Percentiles rank a stretch among this genome's conserved stretches.
phyloP scores from a whole-genome alignment of 805 yeast species.

The Isabelozyma pseudorhagii region DNA sequence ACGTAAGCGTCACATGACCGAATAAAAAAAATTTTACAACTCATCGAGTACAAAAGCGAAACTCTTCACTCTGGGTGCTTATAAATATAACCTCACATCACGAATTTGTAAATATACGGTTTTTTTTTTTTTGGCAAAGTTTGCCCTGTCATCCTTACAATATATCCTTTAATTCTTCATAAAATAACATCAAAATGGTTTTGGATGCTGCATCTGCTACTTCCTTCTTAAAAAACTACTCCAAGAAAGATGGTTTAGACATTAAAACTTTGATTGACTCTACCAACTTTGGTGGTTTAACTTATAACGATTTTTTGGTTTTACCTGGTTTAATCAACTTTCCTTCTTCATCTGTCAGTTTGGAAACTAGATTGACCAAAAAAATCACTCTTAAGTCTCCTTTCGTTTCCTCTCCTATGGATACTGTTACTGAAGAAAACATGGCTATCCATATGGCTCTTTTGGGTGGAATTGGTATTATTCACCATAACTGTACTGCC shows the following conservation, averaged over 20 bases:
- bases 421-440: constrained; percentile 94
- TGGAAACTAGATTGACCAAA: constrained; percentile 88
- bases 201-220: constrained; percentile 58
- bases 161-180: background rate
- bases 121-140: constrained; percentile 42
- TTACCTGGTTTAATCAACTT: constrained; percentile 93
- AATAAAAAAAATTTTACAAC: background rate
- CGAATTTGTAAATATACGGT: background rate
- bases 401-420: constrained; percentile 98
- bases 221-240: constrained; percentile 61
- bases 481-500: constrained; percentile 94
- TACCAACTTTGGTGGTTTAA: constrained; percentile 86
- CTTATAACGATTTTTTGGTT: constrained; percentile 93
- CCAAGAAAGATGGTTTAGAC: constrained; percentile 79
- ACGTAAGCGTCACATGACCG: background rate
- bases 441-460: constrained; percentile 99
- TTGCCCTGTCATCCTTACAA: constrained; percentile 24
- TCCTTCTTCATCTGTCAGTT: constrained; percentile 71
- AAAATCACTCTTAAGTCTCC: constrained; percentile 90
- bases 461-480: constrained; percentile 97
- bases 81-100: background rate
- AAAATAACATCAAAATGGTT: constrained; percentile 18
- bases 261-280: constrained; percentile 88
- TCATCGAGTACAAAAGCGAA: background rate
- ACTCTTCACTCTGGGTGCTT: background rate